A percentile compares a stretch with the other conserved stretches of the same genome.
Conservation (phyloP, 352 stramenopile genomes). For the Peronospora destructor region DNA sequence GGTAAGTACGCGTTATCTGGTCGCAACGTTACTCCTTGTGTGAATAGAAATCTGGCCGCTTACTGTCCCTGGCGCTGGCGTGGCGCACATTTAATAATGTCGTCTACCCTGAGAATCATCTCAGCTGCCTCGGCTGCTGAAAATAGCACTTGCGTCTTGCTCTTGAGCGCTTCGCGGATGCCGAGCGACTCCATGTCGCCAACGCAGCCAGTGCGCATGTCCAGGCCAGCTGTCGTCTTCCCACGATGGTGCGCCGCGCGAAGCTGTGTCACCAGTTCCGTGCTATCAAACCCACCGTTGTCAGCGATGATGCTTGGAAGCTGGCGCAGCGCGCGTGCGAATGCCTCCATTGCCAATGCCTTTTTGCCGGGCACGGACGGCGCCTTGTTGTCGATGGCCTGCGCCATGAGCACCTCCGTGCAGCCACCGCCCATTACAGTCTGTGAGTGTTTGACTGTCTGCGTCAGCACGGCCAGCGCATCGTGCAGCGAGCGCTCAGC, state of each 20-base stretch:
- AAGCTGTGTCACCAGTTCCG: slow-evolving; percentile 96
- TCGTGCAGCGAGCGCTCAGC: slow-evolving; percentile 99
- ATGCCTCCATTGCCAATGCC: slow-evolving; percentile 96
- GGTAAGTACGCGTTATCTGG: neutral
- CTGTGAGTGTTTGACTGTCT: slow-evolving; percentile 95
- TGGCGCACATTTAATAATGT: slow-evolving; percentile 95
- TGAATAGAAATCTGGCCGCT: slow-evolving; percentile 12
- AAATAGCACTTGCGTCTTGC: slow-evolving; percentile 96
- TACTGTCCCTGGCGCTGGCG: slow-evolving; percentile 59
- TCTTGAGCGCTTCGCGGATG: slow-evolving; percentile 94
- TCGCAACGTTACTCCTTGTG: slow-evolving; percentile 5
- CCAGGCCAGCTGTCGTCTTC: slow-evolving; percentile 90
- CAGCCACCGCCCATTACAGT: slow-evolving; percentile 96
- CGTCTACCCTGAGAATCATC: slow-evolving; percentile 99
- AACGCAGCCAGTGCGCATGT: slow-evolving; percentile 95
- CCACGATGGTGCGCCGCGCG: slow-evolving; percentile 90
- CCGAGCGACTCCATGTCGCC: slow-evolving; percentile 96
- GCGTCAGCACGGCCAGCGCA: slow-evolving; percentile 93
- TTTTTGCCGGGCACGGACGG: slow-evolving; percentile 95
- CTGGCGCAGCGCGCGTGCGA: slow-evolving; percentile 92
- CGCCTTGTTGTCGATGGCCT: slow-evolving; percentile 87
- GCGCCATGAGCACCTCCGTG: slow-evolving; percentile 95
- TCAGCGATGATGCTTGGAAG: slow-evolving; percentile 98
- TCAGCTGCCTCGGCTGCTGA: slow-evolving; percentile 97
- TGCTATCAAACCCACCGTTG: slow-evolving; percentile 98